Evolutionary conservation across 1,139 yeast genomes (phyloP).

Genomic region (Yamadazyma sp.): DNA sequence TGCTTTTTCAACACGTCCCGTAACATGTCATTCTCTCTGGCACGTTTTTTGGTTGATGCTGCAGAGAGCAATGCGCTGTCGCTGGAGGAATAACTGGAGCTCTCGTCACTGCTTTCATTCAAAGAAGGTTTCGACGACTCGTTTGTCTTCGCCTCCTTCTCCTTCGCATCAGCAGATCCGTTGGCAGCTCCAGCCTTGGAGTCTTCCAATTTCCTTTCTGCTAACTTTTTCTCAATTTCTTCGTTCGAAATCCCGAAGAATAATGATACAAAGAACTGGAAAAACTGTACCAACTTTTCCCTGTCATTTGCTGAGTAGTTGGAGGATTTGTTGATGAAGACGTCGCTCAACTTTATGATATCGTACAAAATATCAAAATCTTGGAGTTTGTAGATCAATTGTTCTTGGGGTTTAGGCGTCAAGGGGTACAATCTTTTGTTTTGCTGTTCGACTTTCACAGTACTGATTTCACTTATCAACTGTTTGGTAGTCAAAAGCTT

Average conservation of each 20-base stretch:
- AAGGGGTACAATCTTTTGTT: constrained; percentile 77
- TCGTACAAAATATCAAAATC: constrained; percentile 76
- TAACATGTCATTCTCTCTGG: constrained; percentile 65
- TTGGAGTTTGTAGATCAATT: constrained; percentile 64
- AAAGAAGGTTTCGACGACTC: not conserved
- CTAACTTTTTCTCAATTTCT: constrained; percentile 26
- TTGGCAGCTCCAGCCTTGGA: not conserved
- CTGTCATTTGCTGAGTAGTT: constrained; percentile 82
- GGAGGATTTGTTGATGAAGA: constrained; percentile 68
- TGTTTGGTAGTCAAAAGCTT: constrained; percentile 88
- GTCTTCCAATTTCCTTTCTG: constrained; percentile 20
- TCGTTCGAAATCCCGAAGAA: constrained; percentile 60
- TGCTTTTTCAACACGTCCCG: constrained; percentile 74
- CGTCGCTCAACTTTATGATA: constrained; percentile 64
- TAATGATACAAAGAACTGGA: constrained; percentile 66
- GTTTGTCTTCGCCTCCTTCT: constrained; percentile 4
- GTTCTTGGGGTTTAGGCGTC: constrained; percentile 83
- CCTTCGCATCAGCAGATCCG: constrained; percentile 10
- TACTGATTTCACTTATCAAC: constrained; percentile 85
- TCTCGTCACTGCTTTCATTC: constrained; percentile 5
- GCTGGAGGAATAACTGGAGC: constrained; percentile 8
- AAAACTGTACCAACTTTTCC: constrained; percentile 70
- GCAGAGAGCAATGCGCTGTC: constrained; percentile 6
- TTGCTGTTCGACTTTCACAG: constrained; percentile 87
- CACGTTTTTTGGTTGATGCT: constrained; percentile 42